Evolutionary conservation across 192 early-diverging fungal genomes (phyloP).

Genomic region (Gigaspora rosea): DNA sequence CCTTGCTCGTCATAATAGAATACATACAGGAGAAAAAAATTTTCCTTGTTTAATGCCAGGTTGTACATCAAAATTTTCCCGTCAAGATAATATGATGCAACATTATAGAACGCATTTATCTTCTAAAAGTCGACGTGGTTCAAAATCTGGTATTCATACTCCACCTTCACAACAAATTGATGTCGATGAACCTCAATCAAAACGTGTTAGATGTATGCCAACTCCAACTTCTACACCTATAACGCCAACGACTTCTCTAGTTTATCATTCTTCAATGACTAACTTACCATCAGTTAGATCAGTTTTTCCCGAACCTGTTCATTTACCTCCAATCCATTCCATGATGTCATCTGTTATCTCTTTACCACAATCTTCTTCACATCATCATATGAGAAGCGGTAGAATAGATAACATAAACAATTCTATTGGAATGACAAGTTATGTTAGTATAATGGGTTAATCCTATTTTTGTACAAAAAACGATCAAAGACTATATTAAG

Average conservation of each 20-base stretch:
- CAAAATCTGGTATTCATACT: not conserved
- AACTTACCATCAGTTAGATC: too few relatives aligned
- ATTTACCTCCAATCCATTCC: too few relatives aligned
- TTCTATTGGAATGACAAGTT: not conserved
- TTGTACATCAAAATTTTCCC: slow-evolving; percentile 73
- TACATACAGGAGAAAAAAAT: slow-evolving; percentile 85
- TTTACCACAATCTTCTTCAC: not conserved
- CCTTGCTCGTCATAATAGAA: slow-evolving; percentile 76
- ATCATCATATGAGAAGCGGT: not conserved
- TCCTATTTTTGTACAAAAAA: not conserved
- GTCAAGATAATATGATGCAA: slow-evolving; percentile 89
- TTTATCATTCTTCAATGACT: too few relatives aligned
- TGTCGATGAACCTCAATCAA: too few relatives aligned
- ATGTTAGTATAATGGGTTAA: not conserved
- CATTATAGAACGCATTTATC: slow-evolving; percentile 82
- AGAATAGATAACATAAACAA: not conserved
- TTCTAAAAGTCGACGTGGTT: slow-evolving; percentile 60
- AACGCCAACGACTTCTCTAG: too few relatives aligned
- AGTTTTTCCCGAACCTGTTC: too few relatives aligned
- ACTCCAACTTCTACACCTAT: too few relatives aligned
- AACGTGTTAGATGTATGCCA: too few relatives aligned
- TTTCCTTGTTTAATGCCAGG: slow-evolving; percentile 68
- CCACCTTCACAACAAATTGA: not conserved
- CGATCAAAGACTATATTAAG: not conserved
- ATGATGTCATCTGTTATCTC: not conserved